These are phyloP conservation scores for Schoenoplectus triqueter DNA, from an alignment of 202 grass and related monocot genomes.

Conservation along the genomic window DNA sequence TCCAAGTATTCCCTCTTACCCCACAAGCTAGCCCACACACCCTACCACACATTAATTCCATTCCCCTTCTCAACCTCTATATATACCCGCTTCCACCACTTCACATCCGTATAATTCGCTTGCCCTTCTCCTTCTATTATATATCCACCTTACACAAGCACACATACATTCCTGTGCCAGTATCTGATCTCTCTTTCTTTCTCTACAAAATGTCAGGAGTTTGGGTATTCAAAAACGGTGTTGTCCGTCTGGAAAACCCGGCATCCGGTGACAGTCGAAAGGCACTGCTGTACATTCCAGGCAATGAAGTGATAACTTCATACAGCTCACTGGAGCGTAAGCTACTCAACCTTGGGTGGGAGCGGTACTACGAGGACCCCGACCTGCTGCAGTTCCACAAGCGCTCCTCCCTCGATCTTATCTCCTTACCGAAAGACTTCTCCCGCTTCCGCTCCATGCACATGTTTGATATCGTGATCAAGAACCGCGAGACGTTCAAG, in stretches of 20 bases:
- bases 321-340: conserved; percentile 60
- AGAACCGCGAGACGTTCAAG: conserved; percentile 79
- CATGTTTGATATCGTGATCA: conserved; percentile 83
- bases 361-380: conserved; percentile 72
- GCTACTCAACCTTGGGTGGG: conserved; percentile 65
- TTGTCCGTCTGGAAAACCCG: conserved; percentile 66
- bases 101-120: conserved; percentile 19
- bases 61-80: conserved; percentile 32
- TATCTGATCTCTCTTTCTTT: background rate
- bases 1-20: conserved; percentile 34
- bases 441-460: conserved; percentile 70
- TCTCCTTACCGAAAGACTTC: conserved; percentile 72
- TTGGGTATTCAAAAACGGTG: conserved; percentile 77
- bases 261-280: conserved; percentile 43
- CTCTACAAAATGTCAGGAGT: conserved; percentile 44
- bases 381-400: conserved; percentile 70
- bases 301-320: conserved; percentile 61
- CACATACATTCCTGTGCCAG: background rate
- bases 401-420: conserved; percentile 67
- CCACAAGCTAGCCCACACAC: no score
- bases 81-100: conserved; percentile 25
- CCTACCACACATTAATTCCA: background rate
- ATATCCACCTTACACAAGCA: background rate
- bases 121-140: conserved; percentile 25
- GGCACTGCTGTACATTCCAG: conserved; percentile 58